Evolutionary conservation across 805 yeast genomes (phyloP).

Genomic region (Cyberlindnera petersonii): DNA sequence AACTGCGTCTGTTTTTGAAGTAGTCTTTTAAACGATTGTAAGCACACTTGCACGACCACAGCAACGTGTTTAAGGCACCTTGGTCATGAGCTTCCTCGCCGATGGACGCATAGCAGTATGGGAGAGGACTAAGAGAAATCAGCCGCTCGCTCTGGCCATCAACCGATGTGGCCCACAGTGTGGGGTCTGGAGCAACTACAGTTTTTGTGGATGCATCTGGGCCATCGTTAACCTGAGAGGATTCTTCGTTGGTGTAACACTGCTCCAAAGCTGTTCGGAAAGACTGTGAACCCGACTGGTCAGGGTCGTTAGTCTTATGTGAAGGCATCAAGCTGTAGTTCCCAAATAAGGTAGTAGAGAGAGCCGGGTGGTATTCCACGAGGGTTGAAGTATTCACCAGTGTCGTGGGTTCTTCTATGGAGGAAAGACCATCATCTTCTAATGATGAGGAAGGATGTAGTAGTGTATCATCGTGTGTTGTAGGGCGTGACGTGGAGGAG

Average conservation of each 20-base stretch:
- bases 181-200: too few relatives aligned
- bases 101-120: background rate
- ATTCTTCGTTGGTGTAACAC: background rate
- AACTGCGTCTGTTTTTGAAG: background rate
- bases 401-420: background rate
- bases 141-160: too few relatives aligned
- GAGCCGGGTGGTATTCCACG: too few relatives aligned
- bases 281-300: constrained; percentile 3
- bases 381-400: background rate
- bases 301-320: constrained; percentile 2
- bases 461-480: constrained; percentile 1
- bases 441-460: background rate
- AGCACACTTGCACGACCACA: background rate
- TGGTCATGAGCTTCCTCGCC: background rate
- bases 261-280: constrained; percentile 10
- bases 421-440: background rate
- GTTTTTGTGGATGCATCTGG: too few relatives aligned
- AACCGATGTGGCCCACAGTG: too few relatives aligned
- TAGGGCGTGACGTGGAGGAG: constrained; percentile 16
- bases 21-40: constrained; percentile 1
- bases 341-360: constrained; percentile 4
- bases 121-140: background rate
- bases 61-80: background rate
- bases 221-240: background rate
- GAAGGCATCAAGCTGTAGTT: constrained; percentile 8